A percentile compares a stretch with the other conserved stretches of the same genome.
Evolutionary conservation across 192 early-diverging fungal species (phyloP).

Genomic region (Gigaspora rosea): DNA sequence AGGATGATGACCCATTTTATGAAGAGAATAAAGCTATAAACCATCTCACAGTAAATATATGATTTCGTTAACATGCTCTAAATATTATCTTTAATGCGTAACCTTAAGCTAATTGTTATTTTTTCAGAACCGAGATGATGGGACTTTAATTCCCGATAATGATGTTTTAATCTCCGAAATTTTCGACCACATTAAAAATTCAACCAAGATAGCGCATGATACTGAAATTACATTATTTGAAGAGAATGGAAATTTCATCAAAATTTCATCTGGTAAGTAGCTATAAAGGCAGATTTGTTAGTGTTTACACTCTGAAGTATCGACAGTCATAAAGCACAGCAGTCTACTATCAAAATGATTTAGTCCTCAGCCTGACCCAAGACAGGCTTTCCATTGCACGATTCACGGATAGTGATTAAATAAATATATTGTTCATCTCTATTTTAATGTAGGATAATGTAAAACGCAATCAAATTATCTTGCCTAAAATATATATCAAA

Average conservation of each 20-base stretch:
- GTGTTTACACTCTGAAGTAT: not conserved
- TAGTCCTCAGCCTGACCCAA: too few relatives aligned
- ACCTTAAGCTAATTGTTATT: too few relatives aligned
- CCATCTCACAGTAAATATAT: not conserved
- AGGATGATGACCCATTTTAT: constrained; percentile 24
- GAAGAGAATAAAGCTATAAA: not conserved
- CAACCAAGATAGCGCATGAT: constrained; percentile 12
- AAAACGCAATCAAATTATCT: too few relatives aligned
- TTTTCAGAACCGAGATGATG: not conserved
- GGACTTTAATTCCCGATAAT: constrained; percentile 15
- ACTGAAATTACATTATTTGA: not conserved
- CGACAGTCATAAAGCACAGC: too few relatives aligned
- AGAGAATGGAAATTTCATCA: not conserved
- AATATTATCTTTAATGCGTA: not conserved
- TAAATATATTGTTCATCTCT: too few relatives aligned
- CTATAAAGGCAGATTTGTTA: not conserved
- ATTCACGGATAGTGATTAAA: too few relatives aligned
- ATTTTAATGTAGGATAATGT: too few relatives aligned
- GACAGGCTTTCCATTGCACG: too few relatives aligned
- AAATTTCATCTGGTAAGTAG: constrained; percentile 14
- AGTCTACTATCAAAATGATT: too few relatives aligned
- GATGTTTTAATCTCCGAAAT: constrained; percentile 5
- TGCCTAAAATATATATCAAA: too few relatives aligned
- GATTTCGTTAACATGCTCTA: not conserved
- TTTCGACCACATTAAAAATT: constrained; percentile 9